Evolutionary conservation across 2,329 filamentous ascomycete genomes (phyloP), one percentile per base, ranked within the genome.

Genomic region (Dactylellina drechsleri): DNA sequence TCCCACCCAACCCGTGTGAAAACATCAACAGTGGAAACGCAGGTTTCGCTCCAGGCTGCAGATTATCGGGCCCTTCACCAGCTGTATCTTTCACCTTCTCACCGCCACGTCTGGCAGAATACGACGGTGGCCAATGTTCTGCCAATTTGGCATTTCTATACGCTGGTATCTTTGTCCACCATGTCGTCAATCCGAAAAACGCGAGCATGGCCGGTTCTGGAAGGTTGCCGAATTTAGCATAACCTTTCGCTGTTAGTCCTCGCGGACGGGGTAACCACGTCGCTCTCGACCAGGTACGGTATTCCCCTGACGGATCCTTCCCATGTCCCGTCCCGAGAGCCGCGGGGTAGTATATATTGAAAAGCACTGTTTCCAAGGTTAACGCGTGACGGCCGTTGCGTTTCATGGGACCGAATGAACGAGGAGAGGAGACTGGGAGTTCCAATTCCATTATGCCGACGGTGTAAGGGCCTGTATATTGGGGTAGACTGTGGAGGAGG

Each of bases 1-100:
- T 90, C 43, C 92, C 92, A 43, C 91, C 92, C 0, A 96, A 85
- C 0, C 92, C 92, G 80, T 96, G 92, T 0, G 92, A 95, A 82
- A 96, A 96, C 76, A 96, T 85, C 84, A 92, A 89, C 0, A 92
- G 90, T 0, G 92, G 92, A 90, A 91, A 95, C 83, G 88, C 84
- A 66, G 84, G 83, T 71, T 83, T 82, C 2, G 83, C 79, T 2
- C 84, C 82, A 10, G 83, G 79, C 71, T 87, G 79, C 71, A 84
- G 73, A 80, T 83, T 1, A 82, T 81, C 20, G 84, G 81, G 36
- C 82, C 80, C 43, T 89, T 85, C 6, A 93, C 82, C 4, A 85
- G 84, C 10, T 91, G 91, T 80, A 60, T 80, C 67, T 65, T 78
- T 76, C 59, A 78, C 49, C 20, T 71, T 71, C 18, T 64, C 93